Percentiles rank a stretch among this genome's conserved stretches.
phyloP scores from a whole-genome alignment of 2,329 filamentous ascomycete genomes.

The Aspergillus sp. region DNA sequence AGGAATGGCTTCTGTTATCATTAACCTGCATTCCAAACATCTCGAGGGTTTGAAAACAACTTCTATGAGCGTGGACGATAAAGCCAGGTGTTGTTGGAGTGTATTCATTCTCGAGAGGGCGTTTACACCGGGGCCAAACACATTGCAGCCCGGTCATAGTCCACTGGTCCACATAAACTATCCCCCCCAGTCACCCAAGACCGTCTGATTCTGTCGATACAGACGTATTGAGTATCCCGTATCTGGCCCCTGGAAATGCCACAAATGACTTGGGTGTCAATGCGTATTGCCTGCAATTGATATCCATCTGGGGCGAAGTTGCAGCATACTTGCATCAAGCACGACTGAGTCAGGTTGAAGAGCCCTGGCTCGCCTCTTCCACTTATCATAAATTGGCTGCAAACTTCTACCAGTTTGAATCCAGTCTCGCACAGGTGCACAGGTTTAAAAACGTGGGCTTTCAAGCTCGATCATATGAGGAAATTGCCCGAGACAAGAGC shows the following conservation, averaged over 20 bases:
- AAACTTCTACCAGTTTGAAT: constrained; percentile 1
- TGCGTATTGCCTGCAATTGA: constrained; percentile 2
- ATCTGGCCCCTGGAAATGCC: background rate
- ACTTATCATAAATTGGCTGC: background rate
- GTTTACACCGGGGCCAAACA: background rate
- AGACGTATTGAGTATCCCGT: no score
- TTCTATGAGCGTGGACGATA: background rate
- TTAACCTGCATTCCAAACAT: background rate
- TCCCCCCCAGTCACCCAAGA: constrained; percentile 1
- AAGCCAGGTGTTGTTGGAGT: constrained; percentile 3
- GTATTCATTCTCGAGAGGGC: constrained; percentile 5
- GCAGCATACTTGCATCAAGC: background rate
- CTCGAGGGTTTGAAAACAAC: background rate
- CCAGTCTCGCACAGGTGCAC: constrained; percentile 1
- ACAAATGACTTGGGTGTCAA: constrained; percentile 3
- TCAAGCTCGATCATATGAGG: background rate
- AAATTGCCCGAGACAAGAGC: background rate
- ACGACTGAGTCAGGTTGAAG: background rate
- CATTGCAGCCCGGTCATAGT: background rate
- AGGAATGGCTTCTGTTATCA: constrained; percentile 2
- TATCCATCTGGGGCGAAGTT: constrained; percentile 1
- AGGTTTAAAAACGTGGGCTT: constrained; percentile 2
- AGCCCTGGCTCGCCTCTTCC: constrained; percentile 4
- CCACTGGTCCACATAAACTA: background rate
- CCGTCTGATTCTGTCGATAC: no score